phyloP scores from a whole-genome alignment of 768 basidiomycete genomes.

The Cytidiella melzeri region DNA sequence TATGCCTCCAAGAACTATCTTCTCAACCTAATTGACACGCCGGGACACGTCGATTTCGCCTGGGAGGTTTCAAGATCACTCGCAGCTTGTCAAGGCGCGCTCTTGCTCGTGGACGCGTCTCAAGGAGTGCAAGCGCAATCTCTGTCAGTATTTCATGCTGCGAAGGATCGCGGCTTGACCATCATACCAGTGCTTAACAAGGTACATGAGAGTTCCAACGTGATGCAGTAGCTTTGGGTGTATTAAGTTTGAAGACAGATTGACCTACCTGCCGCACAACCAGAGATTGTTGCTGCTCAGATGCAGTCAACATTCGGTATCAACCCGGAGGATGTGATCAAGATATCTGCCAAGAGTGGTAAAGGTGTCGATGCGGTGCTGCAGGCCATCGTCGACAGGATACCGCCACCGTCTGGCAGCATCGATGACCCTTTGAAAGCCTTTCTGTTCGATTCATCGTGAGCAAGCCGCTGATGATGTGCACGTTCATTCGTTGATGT shows the following conservation, averaged over 20 bases:
- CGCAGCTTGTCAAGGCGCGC: constrained; percentile 89
- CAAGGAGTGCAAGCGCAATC: constrained; percentile 98
- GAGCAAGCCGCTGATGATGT: constrained; percentile 22
- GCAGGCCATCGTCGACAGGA: constrained; percentile 70
- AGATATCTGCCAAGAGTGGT: constrained; percentile 92
- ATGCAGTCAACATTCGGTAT: constrained; percentile 81
- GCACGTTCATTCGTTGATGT: not conserved
- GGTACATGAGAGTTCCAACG: no score
- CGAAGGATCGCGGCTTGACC: constrained; percentile 69
- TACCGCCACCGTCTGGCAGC: constrained; percentile 72
- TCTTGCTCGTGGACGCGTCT: constrained; percentile 86
- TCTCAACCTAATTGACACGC: constrained; percentile 95
- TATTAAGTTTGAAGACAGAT: constrained; percentile 49
- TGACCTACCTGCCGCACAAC: constrained; percentile 86
- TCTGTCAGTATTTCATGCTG: constrained; percentile 89
- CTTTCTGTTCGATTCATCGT: constrained; percentile 92
- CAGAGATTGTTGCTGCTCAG: constrained; percentile 72
- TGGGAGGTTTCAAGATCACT: constrained; percentile 94
- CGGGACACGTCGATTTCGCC: constrained; percentile 97
- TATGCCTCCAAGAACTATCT: constrained; percentile 54
- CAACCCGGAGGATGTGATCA: constrained; percentile 64
- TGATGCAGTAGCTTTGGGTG: no score
- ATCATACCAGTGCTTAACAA: constrained; percentile 94
- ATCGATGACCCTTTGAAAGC: constrained; percentile 61
- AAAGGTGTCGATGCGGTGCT: constrained; percentile 74